These are phyloP conservation scores for Fusarium algeriense DNA, from an alignment of 2,329 filamentous ascomycete species.

Conservation along the genomic window DNA sequence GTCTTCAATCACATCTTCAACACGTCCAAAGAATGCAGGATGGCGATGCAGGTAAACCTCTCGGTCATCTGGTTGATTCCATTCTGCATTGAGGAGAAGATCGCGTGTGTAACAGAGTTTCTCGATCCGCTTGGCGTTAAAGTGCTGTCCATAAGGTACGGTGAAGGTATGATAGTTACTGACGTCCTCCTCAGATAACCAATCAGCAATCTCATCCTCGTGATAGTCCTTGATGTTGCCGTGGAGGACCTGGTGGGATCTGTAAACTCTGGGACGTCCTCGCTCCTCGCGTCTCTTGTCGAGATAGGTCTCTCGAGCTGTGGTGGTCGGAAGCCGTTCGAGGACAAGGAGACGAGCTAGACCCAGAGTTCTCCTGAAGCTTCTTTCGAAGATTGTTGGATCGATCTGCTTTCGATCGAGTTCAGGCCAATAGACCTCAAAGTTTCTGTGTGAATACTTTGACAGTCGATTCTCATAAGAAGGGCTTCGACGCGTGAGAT, in stretches of 20 bases:
- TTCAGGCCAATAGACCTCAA: constrained; percentile 84
- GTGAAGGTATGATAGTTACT: constrained; percentile 85
- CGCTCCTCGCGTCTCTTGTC: constrained; percentile 78
- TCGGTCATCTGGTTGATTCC: constrained; percentile 83
- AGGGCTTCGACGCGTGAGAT: constrained; percentile 82
- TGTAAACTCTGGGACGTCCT: constrained; percentile 71
- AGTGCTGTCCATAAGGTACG: constrained; percentile 73
- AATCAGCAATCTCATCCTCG: constrained; percentile 86
- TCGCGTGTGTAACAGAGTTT: constrained; percentile 86
- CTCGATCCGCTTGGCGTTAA: constrained; percentile 79
- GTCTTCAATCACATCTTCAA: constrained; percentile 80
- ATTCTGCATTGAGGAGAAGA: constrained; percentile 85
- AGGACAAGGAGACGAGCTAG: constrained; percentile 83
- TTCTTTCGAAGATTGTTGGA: constrained; percentile 88
- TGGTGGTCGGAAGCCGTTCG: constrained; percentile 78
- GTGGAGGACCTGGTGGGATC: constrained; percentile 50
- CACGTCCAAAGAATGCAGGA: constrained; percentile 84
- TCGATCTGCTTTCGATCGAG: constrained; percentile 82
- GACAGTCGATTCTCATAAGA: constrained; percentile 90
- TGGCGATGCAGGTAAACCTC: constrained; percentile 84
- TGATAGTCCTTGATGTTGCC: constrained; percentile 83
- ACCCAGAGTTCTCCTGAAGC: constrained; percentile 80
- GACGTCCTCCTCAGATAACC: constrained; percentile 81
- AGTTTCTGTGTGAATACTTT: constrained; percentile 86
- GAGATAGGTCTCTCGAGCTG: constrained; percentile 77